phyloP scores from a whole-genome alignment of 2,329 filamentous ascomycete genomes.

The Talaromyces rugulosus region DNA sequence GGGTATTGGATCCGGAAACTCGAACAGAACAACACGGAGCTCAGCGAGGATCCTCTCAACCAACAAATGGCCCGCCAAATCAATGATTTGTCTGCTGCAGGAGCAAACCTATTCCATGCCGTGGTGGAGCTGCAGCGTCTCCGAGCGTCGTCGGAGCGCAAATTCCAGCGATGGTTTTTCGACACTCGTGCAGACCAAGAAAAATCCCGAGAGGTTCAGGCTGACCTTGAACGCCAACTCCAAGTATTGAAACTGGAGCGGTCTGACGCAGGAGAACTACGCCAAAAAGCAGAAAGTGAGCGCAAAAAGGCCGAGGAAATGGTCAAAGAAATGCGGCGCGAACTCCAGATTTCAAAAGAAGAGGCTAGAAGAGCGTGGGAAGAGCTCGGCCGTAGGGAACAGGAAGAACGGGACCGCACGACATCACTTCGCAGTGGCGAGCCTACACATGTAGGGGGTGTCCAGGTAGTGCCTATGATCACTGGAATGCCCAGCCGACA shows the following conservation, averaged over 20 bases:
- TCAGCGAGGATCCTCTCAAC: constrained; percentile 75
- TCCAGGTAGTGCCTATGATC: constrained; percentile 92
- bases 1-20: constrained; percentile 95
- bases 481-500: constrained; percentile 61
- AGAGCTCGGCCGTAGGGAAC: constrained; percentile 86
- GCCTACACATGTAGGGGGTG: constrained; percentile 83
- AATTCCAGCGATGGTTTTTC: constrained; percentile 98
- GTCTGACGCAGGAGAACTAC: constrained; percentile 62
- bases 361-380: constrained; percentile 96
- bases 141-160: constrained; percentile 90
- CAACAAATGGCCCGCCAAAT: constrained; percentile 90
- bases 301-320: constrained; percentile 69
- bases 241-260: constrained; percentile 68
- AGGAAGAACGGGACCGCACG: constrained; percentile 85
- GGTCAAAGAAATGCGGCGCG: constrained; percentile 85
- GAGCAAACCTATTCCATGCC: constrained; percentile 94
- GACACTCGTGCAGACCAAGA: constrained; percentile 88
- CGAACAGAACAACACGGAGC: constrained; percentile 83
- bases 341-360: constrained; percentile 91
- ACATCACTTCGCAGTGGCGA: constrained; percentile 80
- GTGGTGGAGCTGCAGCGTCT: constrained; percentile 93
- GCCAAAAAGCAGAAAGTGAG: constrained; percentile 64
- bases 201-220: constrained; percentile 74
- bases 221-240: constrained; percentile 71
- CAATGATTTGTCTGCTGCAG: constrained; percentile 92